Evolutionary conservation across 164 flowering plant genomes (phyloP), one percentile per base, ranked within the genome.

Genomic region (Berberis thunbergii): DNA sequence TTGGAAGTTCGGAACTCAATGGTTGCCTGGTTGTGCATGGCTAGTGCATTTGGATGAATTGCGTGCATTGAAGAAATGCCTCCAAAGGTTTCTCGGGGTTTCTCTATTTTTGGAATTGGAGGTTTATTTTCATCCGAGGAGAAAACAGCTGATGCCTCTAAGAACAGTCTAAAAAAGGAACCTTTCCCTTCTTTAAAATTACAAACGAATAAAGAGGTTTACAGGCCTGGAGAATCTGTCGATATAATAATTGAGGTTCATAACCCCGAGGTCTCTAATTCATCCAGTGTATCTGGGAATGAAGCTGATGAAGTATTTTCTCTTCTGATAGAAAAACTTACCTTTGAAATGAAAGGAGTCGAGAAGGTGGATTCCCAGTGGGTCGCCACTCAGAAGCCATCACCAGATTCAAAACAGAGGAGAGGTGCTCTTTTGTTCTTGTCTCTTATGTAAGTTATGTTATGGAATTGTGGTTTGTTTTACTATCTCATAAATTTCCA

Each of bases 351-450:
- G 7, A 87, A 80, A 75, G 98, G 98, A 64, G 68, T 91, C 45
- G 89, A 91, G 82, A 90, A 89, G 78, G 74, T 90, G 77, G 98
- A 94, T 68, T 56, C 80, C 59, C 97, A 94, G 45, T 94, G 98
- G 97, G 86, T 86, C 71, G 70, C 79, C 50, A 82, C 87, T 11
- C 91, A 79, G 57, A 88, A 80, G 73, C 85, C 86, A 3, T 64
- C 65, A 41, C 75, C 86, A 0, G 96, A 85, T 59, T 77, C 82
- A 6, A 94, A 78, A 70, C 89, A 79, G 41, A 74, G 81, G 57
- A 79, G 95, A 85, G 98, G 98, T 94, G 26, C 26, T 26, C 26
- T 26, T 26, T 26, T 26, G 26, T 26, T 26, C 26, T 26, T 26
- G 26, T 26, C 26, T 26, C 26, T 26, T 26, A 26, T 26, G 26